These are phyloP conservation scores for Pichia scutulata DNA, from an alignment of 805 yeast genomes.

Conservation along the genomic window DNA sequence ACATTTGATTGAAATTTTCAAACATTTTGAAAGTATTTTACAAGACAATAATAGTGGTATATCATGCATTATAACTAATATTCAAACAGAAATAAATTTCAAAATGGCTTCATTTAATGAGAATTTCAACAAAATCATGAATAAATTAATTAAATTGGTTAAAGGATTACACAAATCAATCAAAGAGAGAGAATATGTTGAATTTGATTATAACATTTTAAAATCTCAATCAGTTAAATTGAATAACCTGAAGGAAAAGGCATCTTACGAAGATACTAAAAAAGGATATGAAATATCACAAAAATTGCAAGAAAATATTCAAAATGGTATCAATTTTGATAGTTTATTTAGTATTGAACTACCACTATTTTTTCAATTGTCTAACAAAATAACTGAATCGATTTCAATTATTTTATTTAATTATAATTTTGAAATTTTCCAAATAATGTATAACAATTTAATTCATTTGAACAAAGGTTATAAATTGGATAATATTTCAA, in stretches of 20 bases:
- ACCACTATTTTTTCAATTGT: conserved; percentile 34
- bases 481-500: background rate
- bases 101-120: background rate
- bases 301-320: conserved; percentile 20
- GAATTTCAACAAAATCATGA: background rate
- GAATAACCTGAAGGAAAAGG: conserved; percentile 14
- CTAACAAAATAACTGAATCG: conserved; percentile 27
- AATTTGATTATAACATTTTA: conserved; percentile 18
- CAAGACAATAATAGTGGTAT: conserved; percentile 10
- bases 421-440: conserved; percentile 12
- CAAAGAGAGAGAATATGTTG: conserved; percentile 19
- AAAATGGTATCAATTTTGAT: conserved; percentile 21
- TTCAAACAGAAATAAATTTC: background rate
- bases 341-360: conserved; percentile 36
- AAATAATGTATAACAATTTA: background rate
- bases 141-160: conserved; percentile 6
- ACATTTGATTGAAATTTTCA: background rate
- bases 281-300: conserved; percentile 1
- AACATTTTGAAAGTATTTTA: conserved; percentile 12
- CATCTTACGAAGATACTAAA: background rate
- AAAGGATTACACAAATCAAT: conserved; percentile 19
- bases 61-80: background rate
- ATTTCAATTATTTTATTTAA: conserved; percentile 31
- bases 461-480: background rate
- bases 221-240: conserved; percentile 15